phyloP scores from a whole-genome alignment of 108 stramenopile species.

The Fistulifera pelliculosa region DNA sequence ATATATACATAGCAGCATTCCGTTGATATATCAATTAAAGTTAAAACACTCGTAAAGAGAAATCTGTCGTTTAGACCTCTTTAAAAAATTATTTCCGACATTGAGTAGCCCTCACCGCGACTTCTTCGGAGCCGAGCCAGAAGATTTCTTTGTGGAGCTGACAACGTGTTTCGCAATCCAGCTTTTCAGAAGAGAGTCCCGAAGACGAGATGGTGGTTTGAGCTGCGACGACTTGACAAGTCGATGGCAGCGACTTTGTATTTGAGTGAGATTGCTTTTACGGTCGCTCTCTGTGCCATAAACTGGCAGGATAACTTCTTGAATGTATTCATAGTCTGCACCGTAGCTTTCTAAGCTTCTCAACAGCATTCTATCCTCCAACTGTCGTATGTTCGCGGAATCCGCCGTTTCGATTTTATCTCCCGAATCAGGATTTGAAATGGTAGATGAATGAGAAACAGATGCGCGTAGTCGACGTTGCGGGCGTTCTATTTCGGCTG shows the following conservation, averaged over 20 bases:
- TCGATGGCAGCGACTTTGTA: background rate
- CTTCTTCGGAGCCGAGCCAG: too few relatives aligned
- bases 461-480: constrained; percentile 12
- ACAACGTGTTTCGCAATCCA: too few relatives aligned
- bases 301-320: background rate
- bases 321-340: constrained; percentile 5
- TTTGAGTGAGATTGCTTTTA: background rate
- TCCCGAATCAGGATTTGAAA: background rate
- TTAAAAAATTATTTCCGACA: too few relatives aligned
- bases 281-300: background rate
- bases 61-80: too few relatives aligned
- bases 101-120: too few relatives aligned
- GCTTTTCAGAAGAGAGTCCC: too few relatives aligned
- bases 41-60: too few relatives aligned
- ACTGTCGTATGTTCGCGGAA: constrained; percentile 3
- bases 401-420: constrained; percentile 1
- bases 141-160: too few relatives aligned
- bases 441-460: constrained; percentile 9
- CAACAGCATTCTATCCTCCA: constrained; percentile 21
- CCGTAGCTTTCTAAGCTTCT: constrained; percentile 35
- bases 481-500: background rate
- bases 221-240: background rate
- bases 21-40: too few relatives aligned
- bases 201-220: too few relatives aligned
- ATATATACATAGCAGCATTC: too few relatives aligned